Percentiles rank a stretch among this genome's conserved stretches.
Evolutionary conservation across 179 eudicot genomes (phyloP).

Genomic region (Beta lomatogona): DNA sequence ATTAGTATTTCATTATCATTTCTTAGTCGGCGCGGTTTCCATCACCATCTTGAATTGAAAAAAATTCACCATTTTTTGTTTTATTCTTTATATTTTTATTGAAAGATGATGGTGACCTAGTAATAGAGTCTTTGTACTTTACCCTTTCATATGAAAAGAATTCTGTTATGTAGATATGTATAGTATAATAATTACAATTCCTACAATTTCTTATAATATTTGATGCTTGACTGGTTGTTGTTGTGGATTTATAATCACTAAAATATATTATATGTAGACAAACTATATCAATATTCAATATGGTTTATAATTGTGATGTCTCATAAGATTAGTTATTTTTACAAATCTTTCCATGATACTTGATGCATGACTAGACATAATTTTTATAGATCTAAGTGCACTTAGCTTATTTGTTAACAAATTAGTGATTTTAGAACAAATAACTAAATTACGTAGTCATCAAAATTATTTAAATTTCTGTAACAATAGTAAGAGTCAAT

Average conservation of each 20-base stretch:
- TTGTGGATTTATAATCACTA: background rate
- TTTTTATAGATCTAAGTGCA: no score
- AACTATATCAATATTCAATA: no score
- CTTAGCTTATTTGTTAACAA: no score
- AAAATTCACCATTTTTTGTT: background rate
- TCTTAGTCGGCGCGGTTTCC: constrained; percentile 1
- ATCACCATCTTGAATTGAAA: background rate
- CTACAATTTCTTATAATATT: background rate
- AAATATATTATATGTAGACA: no score
- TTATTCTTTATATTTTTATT: background rate
- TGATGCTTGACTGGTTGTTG: background rate
- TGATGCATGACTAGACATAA: background rate
- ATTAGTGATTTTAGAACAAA: no score
- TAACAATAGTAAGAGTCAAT: no score
- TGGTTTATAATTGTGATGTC: no score
- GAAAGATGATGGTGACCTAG: constrained; percentile 7
- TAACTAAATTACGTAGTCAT: no score
- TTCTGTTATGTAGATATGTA: background rate
- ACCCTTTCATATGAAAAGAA: background rate
- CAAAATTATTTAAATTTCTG: no score
- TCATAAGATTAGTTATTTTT: no score
- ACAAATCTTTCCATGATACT: background rate
- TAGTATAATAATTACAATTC: background rate
- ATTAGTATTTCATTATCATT: constrained; percentile 9
- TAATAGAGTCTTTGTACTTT: background rate